Percentiles rank a stretch among this genome's conserved stretches.
phyloP scores from a whole-genome alignment of 2,329 filamentous ascomycete genomes.

The Monilinia vaccinii-corymbosi region DNA sequence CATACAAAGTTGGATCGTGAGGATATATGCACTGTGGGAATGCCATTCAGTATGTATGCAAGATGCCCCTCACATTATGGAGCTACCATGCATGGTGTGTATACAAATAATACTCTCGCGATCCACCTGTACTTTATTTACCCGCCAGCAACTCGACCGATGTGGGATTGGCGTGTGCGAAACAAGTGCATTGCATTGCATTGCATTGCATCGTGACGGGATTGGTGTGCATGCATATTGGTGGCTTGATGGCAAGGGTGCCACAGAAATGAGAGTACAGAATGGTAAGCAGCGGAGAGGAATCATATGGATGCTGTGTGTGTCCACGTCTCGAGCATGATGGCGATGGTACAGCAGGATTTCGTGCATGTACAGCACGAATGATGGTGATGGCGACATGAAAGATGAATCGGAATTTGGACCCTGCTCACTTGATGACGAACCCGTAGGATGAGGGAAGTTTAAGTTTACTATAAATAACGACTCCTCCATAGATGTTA shows the following conservation, averaged over 20 bases:
- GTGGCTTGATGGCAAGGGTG: background rate
- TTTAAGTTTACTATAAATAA: too few species aligned
- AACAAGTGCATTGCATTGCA: background rate
- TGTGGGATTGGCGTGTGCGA: background rate
- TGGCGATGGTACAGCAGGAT: too few species aligned
- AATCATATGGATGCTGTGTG: too few species aligned
- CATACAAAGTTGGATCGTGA: background rate
- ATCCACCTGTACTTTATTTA: constrained; percentile 2
- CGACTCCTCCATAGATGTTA: too few species aligned
- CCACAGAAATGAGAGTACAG: background rate
- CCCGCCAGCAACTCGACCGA: background rate
- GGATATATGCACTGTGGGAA: background rate
- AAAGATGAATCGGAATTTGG: background rate
- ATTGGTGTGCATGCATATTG: constrained; percentile 2
- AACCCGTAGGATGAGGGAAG: too few species aligned
- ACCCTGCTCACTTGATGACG: background rate
- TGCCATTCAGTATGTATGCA: background rate
- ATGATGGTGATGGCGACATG: too few species aligned
- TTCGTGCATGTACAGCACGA: too few species aligned
- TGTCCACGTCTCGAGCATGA: too few species aligned
- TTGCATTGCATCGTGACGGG: constrained; percentile 1
- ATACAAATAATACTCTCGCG: background rate
- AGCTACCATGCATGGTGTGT: too few species aligned
- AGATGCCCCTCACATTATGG: constrained; percentile 1
- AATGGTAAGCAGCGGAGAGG: too few species aligned